Percentiles rank a stretch among this genome's conserved stretches.
Evolutionary conservation across 108 stramenopile genomes (phyloP).

Genomic region (Craspedostauros australis): DNA sequence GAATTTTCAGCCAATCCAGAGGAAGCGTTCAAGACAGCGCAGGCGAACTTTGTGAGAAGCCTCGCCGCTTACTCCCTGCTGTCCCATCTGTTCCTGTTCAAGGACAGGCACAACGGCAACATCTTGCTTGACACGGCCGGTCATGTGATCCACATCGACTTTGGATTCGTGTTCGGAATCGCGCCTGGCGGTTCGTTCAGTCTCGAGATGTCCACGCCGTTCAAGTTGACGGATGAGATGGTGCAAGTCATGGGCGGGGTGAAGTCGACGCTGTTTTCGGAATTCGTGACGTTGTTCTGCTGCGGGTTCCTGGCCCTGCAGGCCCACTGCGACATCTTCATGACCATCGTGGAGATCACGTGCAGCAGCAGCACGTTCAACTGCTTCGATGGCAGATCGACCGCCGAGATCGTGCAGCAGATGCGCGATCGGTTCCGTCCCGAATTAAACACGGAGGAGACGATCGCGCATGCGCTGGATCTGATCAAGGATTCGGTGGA

Average conservation of each 20-base stretch:
- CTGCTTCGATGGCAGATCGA: constrained; percentile 88
- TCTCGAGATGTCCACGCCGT: constrained; percentile 90
- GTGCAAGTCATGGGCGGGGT: constrained; percentile 93
- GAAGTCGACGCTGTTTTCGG: constrained; percentile 83
- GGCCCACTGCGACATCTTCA: constrained; percentile 76
- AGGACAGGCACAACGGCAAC: constrained; percentile 98
- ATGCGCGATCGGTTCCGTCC: constrained; percentile 79
- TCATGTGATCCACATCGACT: constrained; percentile 99
- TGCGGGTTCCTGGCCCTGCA: constrained; percentile 97
- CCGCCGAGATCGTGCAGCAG: constrained; percentile 61
- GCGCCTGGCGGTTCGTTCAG: constrained; percentile 95
- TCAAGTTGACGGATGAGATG: constrained; percentile 98
- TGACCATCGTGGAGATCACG: constrained; percentile 86
- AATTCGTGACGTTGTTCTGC: constrained; percentile 92
- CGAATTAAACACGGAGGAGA: constrained; percentile 76
- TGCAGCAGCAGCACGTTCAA: constrained; percentile 84
- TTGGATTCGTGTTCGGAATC: constrained; percentile 95
- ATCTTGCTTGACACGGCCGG: constrained; percentile 92
- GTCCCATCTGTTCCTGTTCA: constrained; percentile 94
- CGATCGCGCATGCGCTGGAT: constrained; percentile 84
- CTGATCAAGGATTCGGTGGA: constrained; percentile 80
- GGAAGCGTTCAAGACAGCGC: constrained; percentile 66
- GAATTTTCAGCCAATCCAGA: constrained; percentile 79
- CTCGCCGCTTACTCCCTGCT: constrained; percentile 96
- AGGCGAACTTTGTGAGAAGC: constrained; percentile 79